phyloP scores from a whole-genome alignment of 331 rosid species.

The Malus hybrid region DNA sequence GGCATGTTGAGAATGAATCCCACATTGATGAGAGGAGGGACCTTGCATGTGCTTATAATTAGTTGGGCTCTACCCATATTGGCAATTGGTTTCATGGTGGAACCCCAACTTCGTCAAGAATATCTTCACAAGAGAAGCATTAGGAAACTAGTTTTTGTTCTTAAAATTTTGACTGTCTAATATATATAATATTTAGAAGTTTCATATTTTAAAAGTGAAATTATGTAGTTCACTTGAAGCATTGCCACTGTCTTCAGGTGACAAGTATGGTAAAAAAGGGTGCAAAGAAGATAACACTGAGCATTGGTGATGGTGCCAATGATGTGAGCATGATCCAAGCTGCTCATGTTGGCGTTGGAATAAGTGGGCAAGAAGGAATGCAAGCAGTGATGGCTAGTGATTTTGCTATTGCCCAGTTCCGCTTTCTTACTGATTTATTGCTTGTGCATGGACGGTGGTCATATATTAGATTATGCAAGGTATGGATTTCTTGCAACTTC shows the following conservation, averaged over 20 bases:
- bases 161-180: not conserved
- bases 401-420: conserved; percentile 96
- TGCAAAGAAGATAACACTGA: conserved; percentile 73
- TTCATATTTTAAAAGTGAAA: too few species aligned
- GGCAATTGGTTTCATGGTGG: too few species aligned
- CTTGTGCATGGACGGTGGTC: conserved; percentile 99
- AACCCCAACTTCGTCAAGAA: too few species aligned
- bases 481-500: conserved; percentile 10
- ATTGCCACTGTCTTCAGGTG: conserved; percentile 43
- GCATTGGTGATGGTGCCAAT: conserved; percentile 99
- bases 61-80: too few species aligned
- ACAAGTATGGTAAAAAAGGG: conserved; percentile 96
- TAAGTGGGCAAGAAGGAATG: conserved; percentile 98
- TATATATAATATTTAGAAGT: not conserved
- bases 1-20: too few species aligned
- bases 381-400: conserved; percentile 99
- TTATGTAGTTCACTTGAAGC: not conserved
- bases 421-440: conserved; percentile 83
- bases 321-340: conserved; percentile 99
- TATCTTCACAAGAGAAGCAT: not conserved
- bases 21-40: too few species aligned
- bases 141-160: not conserved
- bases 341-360: conserved; percentile 96
- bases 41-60: too few species aligned
- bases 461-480: conserved; percentile 96